These are phyloP conservation scores for Gnomoniopsis smithogilvyi DNA, from an alignment of 2,329 filamentous ascomycete species.

Conservation along the genomic window DNA sequence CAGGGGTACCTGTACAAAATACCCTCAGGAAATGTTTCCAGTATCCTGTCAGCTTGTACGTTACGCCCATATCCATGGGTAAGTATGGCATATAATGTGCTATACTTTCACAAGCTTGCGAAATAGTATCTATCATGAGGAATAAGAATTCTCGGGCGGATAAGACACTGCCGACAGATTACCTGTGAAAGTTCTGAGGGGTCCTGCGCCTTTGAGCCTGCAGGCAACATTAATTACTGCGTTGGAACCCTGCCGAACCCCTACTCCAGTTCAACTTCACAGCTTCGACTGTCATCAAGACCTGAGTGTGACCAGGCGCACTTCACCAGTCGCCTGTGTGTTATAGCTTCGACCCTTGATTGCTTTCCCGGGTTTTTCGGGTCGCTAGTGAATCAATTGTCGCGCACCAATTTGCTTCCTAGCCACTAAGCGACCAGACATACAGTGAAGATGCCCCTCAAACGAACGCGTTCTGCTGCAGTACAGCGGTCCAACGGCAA, in stretches of 20 bases:
- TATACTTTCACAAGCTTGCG: too few relatives aligned
- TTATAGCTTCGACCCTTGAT: not conserved
- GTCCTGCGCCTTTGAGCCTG: too few relatives aligned
- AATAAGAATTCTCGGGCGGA: too few relatives aligned
- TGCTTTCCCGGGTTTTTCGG: not conserved
- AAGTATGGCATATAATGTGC: too few relatives aligned
- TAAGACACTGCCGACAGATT: too few relatives aligned
- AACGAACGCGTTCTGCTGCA: not conserved
- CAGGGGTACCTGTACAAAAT: too few relatives aligned
- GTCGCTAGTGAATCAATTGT: not conserved
- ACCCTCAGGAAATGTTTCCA: not conserved
- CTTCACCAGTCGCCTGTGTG: not conserved
- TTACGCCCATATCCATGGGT: too few relatives aligned
- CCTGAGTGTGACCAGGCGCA: too few relatives aligned
- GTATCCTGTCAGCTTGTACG: too few relatives aligned
- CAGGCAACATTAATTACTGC: too few relatives aligned
- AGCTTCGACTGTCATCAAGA: not conserved
- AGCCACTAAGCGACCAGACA: not conserved
- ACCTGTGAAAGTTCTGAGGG: too few relatives aligned
- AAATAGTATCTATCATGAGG: too few relatives aligned
- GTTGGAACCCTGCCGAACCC: not conserved
- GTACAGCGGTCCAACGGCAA: not conserved
- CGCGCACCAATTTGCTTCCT: not conserved
- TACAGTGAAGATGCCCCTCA: slow-evolving; percentile 5
- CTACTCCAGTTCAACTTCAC: not conserved